Evolutionary conservation across 1,284 basidiomycete genomes (phyloP), one percentile per base, ranked within the genome.

Genomic region (Vanrija sp.): DNA sequence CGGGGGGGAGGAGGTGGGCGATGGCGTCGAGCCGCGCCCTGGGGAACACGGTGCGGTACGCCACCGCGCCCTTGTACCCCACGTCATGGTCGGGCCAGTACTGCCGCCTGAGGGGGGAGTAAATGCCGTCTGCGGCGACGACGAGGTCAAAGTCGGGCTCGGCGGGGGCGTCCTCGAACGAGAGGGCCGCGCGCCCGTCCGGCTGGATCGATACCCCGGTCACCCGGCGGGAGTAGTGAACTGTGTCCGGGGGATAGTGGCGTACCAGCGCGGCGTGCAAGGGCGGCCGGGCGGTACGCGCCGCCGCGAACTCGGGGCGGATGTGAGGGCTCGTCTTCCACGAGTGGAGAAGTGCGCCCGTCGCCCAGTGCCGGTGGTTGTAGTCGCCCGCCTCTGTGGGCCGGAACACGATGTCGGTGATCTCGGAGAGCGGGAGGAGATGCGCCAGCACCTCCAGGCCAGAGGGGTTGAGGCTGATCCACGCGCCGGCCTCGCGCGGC

Each of bases 91-190:
- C 50, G 7, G 66, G 66, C 52, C 62, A 63, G 6, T 56, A 47
- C 39, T 60, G 47, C 27, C 56, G 45, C 20, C 67, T 59, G 18
- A 69, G 62, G 23, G 54, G 63, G 4, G 65, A 67, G 16, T 65
- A 56, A 12, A 69, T 63, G 3, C 67, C 67, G 45, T 69, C 67
- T 3, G 64, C 67, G 3, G 65, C 67, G 18, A 69, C 54, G 19
- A 69, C 20, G 14, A 69, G 50, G 35, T 66, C 65, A 43, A 63
- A 64, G 6, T 54, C 55, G 14, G 57, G 61, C 6, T 45, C 55
- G 1, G 9, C 31, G 1, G 49, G 54, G 1, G 56, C 61, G 35
- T 65, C 65, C 35, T 59, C 42, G 42, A 67, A 66, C 1, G 35
- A 47, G 14, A 66, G 31, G 24, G 5, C 5, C 24, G 24, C 24